A percentile compares a stretch with the other conserved stretches of the same genome.
These are phyloP conservation scores for Mucor velutinosus DNA, from an alignment of 371 early-diverging fungal genomes.

Conservation along the genomic window DNA sequence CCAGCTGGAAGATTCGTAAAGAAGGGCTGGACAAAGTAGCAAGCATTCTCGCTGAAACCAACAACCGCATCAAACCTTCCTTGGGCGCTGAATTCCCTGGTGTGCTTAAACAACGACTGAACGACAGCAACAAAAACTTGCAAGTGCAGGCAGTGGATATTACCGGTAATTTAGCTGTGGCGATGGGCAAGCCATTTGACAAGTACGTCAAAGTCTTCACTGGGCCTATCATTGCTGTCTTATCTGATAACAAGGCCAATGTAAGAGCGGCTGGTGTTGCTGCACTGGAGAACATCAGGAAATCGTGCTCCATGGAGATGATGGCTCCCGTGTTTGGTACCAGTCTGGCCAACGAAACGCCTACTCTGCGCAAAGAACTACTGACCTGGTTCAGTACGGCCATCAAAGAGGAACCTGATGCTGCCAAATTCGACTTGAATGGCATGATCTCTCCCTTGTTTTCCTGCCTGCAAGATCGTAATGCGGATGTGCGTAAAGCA, in stretches of 20 bases:
- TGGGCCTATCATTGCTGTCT: conserved; percentile 63
- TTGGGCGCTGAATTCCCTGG: conserved; percentile 80
- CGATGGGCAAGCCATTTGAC: conserved; percentile 89
- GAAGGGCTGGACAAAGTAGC: conserved; percentile 87
- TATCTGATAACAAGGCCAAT: conserved; percentile 89
- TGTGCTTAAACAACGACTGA: conserved; percentile 80
- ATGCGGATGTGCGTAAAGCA: conserved; percentile 86
- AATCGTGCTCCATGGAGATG: conserved; percentile 67
- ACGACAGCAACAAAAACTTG: conserved; percentile 91
- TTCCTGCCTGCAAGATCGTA: conserved; percentile 85
- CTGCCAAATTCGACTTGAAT: conserved; percentile 58
- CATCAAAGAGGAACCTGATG: conserved; percentile 36
- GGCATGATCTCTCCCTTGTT: conserved; percentile 72
- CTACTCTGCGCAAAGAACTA: conserved; percentile 85
- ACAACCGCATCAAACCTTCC: conserved; percentile 84
- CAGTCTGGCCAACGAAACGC: conserved; percentile 74
- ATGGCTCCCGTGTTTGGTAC: conserved; percentile 68
- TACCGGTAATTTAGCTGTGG: conserved; percentile 68
- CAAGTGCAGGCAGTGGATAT: conserved; percentile 76
- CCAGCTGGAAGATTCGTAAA: conserved; percentile 95
- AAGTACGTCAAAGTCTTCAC: conserved; percentile 65
- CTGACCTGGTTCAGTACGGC: conserved; percentile 73
- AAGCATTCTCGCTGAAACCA: conserved; percentile 70
- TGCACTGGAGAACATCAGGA: conserved; percentile 71
- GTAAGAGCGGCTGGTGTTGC: conserved; percentile 79